Evolutionary conservation across 176 grass and related monocot genomes (phyloP), one percentile per base, ranked within the genome.

Genomic region (Triticum dicoccoides): DNA sequence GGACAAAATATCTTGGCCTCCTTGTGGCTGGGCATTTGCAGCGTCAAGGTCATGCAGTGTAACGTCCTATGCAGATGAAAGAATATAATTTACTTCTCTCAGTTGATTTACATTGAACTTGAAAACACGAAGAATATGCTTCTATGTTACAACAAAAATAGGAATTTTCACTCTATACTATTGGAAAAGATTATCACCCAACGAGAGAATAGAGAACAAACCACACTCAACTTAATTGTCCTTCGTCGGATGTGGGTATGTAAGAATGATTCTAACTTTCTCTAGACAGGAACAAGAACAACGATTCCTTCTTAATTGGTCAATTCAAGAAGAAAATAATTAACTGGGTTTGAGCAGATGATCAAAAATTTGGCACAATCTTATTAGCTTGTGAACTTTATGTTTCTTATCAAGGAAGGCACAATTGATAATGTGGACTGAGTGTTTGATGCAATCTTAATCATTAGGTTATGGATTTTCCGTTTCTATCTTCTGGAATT

Each of bases 1-100:
- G 27, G 94, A 98, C 68, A 94, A 87, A 88, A 98, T 98, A 87
- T 98, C 97, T 80, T 96, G 97, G 11, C 94, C 97, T 82, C 97
- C 94, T 92, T 98, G 97, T 86, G 97, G 97, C 18, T 89, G 93
- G 89, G 97, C 94, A 96, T 98, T 98, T 87, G 97, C 90, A 5
- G 97, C 94, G 87, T 98, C 97, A 79, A 98, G 90, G 79, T 96
- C 97, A 90, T 98, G 97, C 38, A 94, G 87, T 27, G 92, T 98
- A 73, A 98, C 94, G 17, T 98, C 97, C 97, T 98, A 83, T 35
- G 71, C 44, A 85, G 80, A 83, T 24, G 41, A 90, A 27, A 52
- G 21, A 86, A 75, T 47, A 13, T 86, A 82, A 45, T 85, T 44
- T 42, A 51, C 37, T 52, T 9, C 69, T n/a, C 61, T 64, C 56